Evolutionary conservation across 371 early-diverging fungal genomes (phyloP), one percentile per base, ranked within the genome.

Genomic region (Rhizopus stolonifer): DNA sequence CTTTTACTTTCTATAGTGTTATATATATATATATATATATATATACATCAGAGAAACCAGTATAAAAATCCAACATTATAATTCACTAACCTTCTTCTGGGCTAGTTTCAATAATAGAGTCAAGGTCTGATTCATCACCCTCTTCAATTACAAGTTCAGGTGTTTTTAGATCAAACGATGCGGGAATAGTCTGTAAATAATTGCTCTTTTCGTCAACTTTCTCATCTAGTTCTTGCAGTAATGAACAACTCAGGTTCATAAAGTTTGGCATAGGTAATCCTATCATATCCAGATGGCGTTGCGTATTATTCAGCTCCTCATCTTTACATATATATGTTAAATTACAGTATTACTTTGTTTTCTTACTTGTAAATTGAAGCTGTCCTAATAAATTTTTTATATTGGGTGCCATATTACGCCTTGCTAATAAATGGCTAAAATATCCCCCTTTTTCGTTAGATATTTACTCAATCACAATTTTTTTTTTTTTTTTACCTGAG

Each of bases 361-460:
- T 22, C 58, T 64, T 77, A 82, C 89, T 90, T 5, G 96, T 91
- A 69, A 99, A 99, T 42, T 90, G 83, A 5, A 98, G 82, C 33
- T 90, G 79, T 8, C 98, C 99, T 2, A 94, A 83, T 17, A 99
- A 71, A 65, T 97, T 91, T 51, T 92, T 91, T 65, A 98, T 97
- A 43, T 80, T 83, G 3, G 95, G 94, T 1, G 95, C 92, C 60
- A 94, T 73, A 15, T 91, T 90, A 59, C 86, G 83, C 51, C 83
- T 79, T 6, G 90, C 88, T 24, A 99, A 72, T 57, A 95, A 81
- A 69, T 98, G 98, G 69, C 94, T 89, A 61, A 11, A 36, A 36
- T n/a, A 0, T 11, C 14, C 5, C 15, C 14, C 5, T 36, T 14
- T 36, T 34, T 36, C 5, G n/a, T n/a, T n/a, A 36, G n/a, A n/a